These are phyloP conservation scores for Phytophthora kernoviae DNA, from an alignment of 352 stramenopile species.

Conservation along the genomic window DNA sequence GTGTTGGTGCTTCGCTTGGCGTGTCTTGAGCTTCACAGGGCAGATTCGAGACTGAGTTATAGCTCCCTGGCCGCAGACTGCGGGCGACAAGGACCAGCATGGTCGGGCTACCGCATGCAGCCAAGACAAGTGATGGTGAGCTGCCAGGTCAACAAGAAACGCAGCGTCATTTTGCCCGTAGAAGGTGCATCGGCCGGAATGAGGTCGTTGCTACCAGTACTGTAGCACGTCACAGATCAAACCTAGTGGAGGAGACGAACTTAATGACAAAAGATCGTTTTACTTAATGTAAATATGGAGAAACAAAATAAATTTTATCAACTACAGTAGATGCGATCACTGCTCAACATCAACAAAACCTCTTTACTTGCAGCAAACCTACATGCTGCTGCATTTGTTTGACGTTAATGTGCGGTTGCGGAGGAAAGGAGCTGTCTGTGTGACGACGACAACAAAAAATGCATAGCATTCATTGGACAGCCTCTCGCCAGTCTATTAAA, in stretches of 20 bases:
- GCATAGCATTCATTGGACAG: constrained; percentile 1
- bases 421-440: constrained; percentile 12
- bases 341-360: not conserved
- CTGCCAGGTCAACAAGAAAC: constrained; percentile 24
- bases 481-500: not conserved
- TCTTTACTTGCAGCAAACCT: too few relatives aligned
- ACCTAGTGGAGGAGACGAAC: constrained; percentile 3
- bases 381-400: not conserved
- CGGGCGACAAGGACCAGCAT: not conserved
- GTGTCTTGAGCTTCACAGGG: constrained; percentile 7
- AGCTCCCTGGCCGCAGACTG: constrained; percentile 2
- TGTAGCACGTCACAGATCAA: constrained; percentile 27
- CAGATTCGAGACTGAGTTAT: constrained; percentile 26
- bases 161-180: constrained; percentile 17
- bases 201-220: not conserved
- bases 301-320: not conserved
- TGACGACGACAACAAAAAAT: constrained; percentile 20
- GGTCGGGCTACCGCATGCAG: constrained; percentile 4
- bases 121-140: constrained; percentile 17
- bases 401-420: not conserved
- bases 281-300: constrained; percentile 5
- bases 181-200: constrained; percentile 1
- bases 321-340: too few relatives aligned
- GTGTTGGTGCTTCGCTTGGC: not conserved
- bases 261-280: not conserved